These are phyloP conservation scores for Strigomonas culicis DNA, from an alignment of 208 protist genomes.

Conservation along the genomic window DNA sequence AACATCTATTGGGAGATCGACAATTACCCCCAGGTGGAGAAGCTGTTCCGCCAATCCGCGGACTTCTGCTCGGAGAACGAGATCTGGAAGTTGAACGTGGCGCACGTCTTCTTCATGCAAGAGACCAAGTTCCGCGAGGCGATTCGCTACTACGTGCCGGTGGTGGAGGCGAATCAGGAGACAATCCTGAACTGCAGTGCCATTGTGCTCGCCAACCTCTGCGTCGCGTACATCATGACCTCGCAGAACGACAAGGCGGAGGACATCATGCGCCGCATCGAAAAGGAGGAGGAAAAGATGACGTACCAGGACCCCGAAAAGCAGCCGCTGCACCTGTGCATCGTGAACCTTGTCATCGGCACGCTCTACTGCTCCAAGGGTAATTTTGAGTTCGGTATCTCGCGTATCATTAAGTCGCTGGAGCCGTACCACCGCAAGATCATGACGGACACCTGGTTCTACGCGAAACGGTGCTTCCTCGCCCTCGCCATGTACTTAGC, in stretches of 20 bases:
- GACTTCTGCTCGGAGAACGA: conserved; percentile 97
- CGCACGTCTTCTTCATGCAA: conserved; percentile 97
- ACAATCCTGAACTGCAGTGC: conserved; percentile 94
- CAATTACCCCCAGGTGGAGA: conserved; percentile 95
- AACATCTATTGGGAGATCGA: conserved; percentile 98
- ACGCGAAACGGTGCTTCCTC: conserved; percentile 96
- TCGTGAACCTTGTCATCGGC: conserved; percentile 98
- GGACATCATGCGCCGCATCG: conserved; percentile 95
- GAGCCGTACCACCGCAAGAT: conserved; percentile 96
- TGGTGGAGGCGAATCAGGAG: conserved; percentile 91
- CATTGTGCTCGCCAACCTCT: conserved; percentile 97
- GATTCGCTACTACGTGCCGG: conserved; percentile 96
- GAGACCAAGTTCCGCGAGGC: conserved; percentile 96
- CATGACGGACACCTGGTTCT: conserved; percentile 98
- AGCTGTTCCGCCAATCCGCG: conserved; percentile 93
- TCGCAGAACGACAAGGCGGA: conserved; percentile 95
- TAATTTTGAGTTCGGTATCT: conserved; percentile 98
- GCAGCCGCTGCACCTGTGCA: conserved; percentile 95
- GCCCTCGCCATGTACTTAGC: conserved; percentile 94
- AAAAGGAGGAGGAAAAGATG: conserved; percentile 94
- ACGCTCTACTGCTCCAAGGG: conserved; percentile 98
- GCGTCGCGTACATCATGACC: conserved; percentile 97
- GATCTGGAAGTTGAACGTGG: conserved; percentile 97
- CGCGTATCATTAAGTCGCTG: conserved; percentile 95
- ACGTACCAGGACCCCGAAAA: conserved; percentile 82